These are phyloP conservation scores for Daldinia decipiens DNA, from an alignment of 495 filamentous ascomycete genomes.

Conservation along the genomic window DNA sequence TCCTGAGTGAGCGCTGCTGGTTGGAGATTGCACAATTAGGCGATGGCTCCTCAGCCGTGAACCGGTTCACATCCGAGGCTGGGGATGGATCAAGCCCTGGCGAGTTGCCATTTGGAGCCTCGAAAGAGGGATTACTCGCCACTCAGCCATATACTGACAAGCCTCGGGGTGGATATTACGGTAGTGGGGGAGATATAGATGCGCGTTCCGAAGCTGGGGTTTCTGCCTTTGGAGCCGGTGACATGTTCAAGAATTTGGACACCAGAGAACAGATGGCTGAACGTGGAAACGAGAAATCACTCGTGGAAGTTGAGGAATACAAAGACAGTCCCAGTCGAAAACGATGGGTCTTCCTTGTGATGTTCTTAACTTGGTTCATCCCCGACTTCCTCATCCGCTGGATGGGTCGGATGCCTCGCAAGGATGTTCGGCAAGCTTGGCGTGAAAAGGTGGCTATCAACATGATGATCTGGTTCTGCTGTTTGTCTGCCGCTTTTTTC, in stretches of 20 bases:
- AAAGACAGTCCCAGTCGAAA: constrained; percentile 82
- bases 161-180: constrained; percentile 80
- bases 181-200: constrained; percentile 81
- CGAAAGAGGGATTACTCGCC: constrained; percentile 72
- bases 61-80: constrained; percentile 62
- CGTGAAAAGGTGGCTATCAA: constrained; percentile 99
- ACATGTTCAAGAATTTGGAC: constrained; percentile 98
- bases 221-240: constrained; percentile 86
- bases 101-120: constrained; percentile 65
- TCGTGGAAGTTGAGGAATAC: constrained; percentile 88
- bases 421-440: constrained; percentile 95
- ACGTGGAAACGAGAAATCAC: constrained; percentile 88
- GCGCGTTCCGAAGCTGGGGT: constrained; percentile 88
- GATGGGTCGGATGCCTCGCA: constrained; percentile 86
- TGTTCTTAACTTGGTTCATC: constrained; percentile 82
- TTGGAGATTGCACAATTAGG: constrained; percentile 82
- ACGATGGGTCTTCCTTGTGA: constrained; percentile 92
- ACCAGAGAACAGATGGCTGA: constrained; percentile 94
- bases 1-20: constrained; percentile 96
- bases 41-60: constrained; percentile 65
- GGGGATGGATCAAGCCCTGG: constrained; percentile 53
- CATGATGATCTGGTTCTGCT: constrained; percentile 93
- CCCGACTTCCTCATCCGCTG: constrained; percentile 84
- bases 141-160: constrained; percentile 78
- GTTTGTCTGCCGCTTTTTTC: constrained; percentile 84